phyloP scores from a whole-genome alignment of 257 asterid genomes.

The Datura wrightii region DNA sequence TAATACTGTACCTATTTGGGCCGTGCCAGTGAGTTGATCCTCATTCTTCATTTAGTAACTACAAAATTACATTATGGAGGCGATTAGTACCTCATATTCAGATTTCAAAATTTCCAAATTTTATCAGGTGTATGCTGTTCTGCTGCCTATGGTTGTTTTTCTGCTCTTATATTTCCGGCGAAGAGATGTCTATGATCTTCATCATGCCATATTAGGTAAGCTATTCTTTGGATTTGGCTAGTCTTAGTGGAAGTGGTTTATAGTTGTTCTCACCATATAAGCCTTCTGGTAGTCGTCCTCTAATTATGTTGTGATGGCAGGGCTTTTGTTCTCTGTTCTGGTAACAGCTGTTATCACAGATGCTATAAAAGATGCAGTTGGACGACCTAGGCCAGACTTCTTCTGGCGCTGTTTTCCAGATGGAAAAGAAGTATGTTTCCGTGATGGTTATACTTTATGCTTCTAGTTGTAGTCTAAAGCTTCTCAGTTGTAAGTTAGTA shows the following conservation, averaged over 20 bases:
- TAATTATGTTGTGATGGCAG: constrained; percentile 44
- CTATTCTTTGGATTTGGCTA: not conserved
- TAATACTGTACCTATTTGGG: constrained; percentile 72
- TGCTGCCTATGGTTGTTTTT: constrained; percentile 65
- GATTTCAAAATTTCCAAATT: constrained; percentile 22
- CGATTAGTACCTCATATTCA: constrained; percentile 16
- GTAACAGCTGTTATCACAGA: constrained; percentile 73
- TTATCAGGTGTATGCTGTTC: constrained; percentile 60
- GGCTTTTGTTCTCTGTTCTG: constrained; percentile 64
- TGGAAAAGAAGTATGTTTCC: constrained; percentile 72
- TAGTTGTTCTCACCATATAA: not conserved
- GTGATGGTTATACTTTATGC: constrained; percentile 30
- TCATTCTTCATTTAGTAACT: constrained; percentile 26
- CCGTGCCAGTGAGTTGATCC: constrained; percentile 68
- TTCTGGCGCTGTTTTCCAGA: constrained; percentile 97
- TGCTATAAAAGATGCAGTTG: constrained; percentile 79
- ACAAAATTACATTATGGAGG: constrained; percentile 25
- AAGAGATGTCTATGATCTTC: constrained; percentile 86
- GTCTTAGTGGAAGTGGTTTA: not conserved
- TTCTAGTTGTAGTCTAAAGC: constrained; percentile 19
- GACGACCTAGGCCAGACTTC: constrained; percentile 95
- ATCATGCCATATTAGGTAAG: constrained; percentile 78
- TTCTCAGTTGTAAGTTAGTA: not conserved
- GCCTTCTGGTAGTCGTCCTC: constrained; percentile 7
- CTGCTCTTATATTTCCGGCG: constrained; percentile 67